Evolutionary conservation across 139 green algal species (phyloP).

Genomic region (Edaphochlamys debaryana): DNA sequence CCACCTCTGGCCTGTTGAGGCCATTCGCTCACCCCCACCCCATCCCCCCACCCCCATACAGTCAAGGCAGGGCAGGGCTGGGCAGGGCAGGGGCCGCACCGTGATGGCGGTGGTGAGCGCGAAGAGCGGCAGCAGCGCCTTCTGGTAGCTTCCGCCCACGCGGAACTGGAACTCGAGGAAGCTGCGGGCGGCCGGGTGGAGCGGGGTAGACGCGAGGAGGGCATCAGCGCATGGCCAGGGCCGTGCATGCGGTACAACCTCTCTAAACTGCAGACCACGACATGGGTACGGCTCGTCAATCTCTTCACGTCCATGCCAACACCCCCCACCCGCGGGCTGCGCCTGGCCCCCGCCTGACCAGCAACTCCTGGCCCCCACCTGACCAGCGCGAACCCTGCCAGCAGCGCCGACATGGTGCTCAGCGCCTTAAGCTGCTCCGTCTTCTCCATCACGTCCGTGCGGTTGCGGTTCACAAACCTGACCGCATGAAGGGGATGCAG

Average conservation of each 20-base stretch:
- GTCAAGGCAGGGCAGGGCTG: too few species aligned
- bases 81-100: too few species aligned
- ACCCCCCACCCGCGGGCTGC: too few species aligned
- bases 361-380: not conserved
- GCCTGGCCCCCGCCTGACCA: not conserved
- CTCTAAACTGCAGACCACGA: too few species aligned
- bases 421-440: slow-evolving; percentile 83
- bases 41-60: too few species aligned
- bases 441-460: slow-evolving; percentile 79
- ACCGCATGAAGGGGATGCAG: too few species aligned
- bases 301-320: too few species aligned
- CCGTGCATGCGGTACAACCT: too few species aligned
- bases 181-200: too few species aligned
- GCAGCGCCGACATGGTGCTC: slow-evolving; percentile 72
- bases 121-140: slow-evolving; percentile 51
- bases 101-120: slow-evolving; percentile 45
- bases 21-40: too few species aligned
- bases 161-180: slow-evolving; percentile 27
- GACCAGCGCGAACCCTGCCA: slow-evolving; percentile 83
- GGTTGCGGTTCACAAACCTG: slow-evolving; percentile 18
- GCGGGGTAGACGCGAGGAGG: not conserved
- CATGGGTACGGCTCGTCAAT: too few species aligned
- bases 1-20: too few species aligned
- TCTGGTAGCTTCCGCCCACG: not conserved
- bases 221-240: not conserved